These are phyloP conservation scores for Penicillium sp. DNA, from an alignment of 2,329 filamentous ascomycete species.

Conservation along the genomic window DNA sequence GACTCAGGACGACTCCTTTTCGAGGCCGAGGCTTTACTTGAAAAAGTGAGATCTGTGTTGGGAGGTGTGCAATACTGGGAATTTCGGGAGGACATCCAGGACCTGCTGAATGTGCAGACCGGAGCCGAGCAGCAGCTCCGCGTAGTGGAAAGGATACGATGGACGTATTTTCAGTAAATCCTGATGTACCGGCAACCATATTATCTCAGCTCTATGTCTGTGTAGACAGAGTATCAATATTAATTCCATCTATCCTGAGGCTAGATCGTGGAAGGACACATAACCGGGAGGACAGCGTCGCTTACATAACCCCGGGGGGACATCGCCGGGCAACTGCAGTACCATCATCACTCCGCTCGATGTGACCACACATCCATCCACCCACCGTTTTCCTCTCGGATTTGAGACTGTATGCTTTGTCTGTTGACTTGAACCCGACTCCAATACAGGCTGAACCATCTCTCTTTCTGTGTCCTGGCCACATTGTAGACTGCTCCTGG, in stretches of 20 bases:
- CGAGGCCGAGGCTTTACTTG: slow-evolving; percentile 79
- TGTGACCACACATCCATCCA: slow-evolving; percentile 14
- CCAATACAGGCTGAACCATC: not conserved
- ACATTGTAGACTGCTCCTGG: too few species aligned
- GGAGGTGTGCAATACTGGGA: slow-evolving; percentile 74
- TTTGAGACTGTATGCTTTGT: not conserved
- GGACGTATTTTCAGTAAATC: slow-evolving; percentile 76
- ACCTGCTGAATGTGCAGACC: slow-evolving; percentile 74
- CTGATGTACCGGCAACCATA: too few species aligned
- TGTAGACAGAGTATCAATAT: too few species aligned
- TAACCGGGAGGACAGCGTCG: too few species aligned
- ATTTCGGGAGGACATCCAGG: slow-evolving; percentile 83
- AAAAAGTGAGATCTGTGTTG: slow-evolving; percentile 64
- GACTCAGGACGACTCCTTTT: slow-evolving; percentile 88
- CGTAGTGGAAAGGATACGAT: slow-evolving; percentile 78
- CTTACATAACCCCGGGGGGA: slow-evolving; percentile 17
- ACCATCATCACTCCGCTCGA: slow-evolving; percentile 21
- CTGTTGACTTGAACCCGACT: not conserved
- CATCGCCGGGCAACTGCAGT: slow-evolving; percentile 6
- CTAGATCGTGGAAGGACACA: too few species aligned
- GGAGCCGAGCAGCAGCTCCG: slow-evolving; percentile 74
- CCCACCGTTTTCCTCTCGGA: slow-evolving; percentile 1
- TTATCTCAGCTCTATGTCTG: too few species aligned
- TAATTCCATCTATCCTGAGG: too few species aligned
- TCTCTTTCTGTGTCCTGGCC: slow-evolving; percentile 4